Conservation (phyloP, 2,329 filamentous ascomycete species). For the Fusarium nisikadoi region DNA sequence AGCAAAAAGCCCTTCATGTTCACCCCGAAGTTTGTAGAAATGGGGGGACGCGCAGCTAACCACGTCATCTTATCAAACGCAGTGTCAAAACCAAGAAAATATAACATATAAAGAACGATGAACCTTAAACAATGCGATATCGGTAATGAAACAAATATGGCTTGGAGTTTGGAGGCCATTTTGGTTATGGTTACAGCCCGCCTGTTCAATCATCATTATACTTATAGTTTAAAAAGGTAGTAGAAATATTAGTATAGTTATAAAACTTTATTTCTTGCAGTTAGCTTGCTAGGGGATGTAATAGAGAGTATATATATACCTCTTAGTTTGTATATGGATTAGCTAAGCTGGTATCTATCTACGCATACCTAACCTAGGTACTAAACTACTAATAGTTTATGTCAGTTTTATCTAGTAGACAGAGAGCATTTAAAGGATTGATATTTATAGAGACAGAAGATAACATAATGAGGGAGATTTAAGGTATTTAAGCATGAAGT, state of each 20-base stretch:
- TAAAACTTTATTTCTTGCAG: background rate
- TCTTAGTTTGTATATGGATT: background rate
- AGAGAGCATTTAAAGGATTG: too few species aligned
- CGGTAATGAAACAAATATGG: background rate
- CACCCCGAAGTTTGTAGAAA: background rate
- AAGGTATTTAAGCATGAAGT: background rate
- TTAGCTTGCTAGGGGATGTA: background rate
- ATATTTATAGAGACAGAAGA: background rate
- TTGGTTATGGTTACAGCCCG: background rate
- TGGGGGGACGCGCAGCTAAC: background rate
- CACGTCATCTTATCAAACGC: background rate
- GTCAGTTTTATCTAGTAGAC: too few species aligned
- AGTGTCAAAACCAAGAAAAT: background rate
- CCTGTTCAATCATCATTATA: too few species aligned
- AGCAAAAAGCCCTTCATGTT: background rate
- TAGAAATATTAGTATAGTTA: too few species aligned
- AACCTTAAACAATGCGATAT: background rate
- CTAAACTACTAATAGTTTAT: background rate
- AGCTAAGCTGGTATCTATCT: background rate
- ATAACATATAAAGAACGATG: accelerated
- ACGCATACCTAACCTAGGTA: background rate
- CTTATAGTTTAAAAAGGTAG: too few species aligned
- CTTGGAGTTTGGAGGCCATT: background rate
- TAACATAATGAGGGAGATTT: background rate
- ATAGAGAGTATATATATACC: background rate